Evolutionary conservation across 345 rosid genomes (phyloP), one percentile per base, ranked within the genome.

Genomic region (Turritis glabra): DNA sequence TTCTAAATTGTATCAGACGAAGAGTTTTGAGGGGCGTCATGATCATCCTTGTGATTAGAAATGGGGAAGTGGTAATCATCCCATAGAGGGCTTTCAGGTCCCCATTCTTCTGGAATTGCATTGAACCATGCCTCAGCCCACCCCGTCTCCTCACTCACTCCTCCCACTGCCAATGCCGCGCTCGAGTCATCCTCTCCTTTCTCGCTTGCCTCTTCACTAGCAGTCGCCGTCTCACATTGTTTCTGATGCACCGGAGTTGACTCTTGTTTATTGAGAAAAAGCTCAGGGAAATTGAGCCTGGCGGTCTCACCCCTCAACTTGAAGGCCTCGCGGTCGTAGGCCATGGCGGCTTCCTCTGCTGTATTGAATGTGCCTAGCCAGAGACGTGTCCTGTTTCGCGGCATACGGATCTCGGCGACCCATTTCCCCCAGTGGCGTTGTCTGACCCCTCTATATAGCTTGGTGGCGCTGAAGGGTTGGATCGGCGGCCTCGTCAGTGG

Each of bases 391-490:
- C 91, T 82, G 68, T 90, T 91, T 41, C 90, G 86, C 62, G 98
- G 98, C 70, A 84, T 92, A 64, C 98, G 98, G 80, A 91, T 93
- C 84, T 93, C 98, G 0, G 98, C 97, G 9, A 91, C 97, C 97
- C 98, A 93, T 87, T 93, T 93, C 21, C 98, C 97, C 97, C 97
- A 93, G 75, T 93, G 97, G 67, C 96, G 84, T 74, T 93, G 98
- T 80, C 97, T 86, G 44, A 93, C 96, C 60, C 97, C 98, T 63
- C 97, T 85, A 58, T 93, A 93, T 26, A 93, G 90, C 82, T 88
- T 93, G 2, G 96, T 91, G 8, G 94, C 67, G 67, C 85, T 83
- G 22, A 85, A 70, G 10, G 98, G 98, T 83, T 88, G 96, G 11
- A 86, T 40, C 0, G 84, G 83, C 4, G 89, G 88, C 72, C 88